Evolutionary conservation across 2,329 filamentous ascomycete species (phyloP).

Genomic region (Pezicula rhizophila): DNA sequence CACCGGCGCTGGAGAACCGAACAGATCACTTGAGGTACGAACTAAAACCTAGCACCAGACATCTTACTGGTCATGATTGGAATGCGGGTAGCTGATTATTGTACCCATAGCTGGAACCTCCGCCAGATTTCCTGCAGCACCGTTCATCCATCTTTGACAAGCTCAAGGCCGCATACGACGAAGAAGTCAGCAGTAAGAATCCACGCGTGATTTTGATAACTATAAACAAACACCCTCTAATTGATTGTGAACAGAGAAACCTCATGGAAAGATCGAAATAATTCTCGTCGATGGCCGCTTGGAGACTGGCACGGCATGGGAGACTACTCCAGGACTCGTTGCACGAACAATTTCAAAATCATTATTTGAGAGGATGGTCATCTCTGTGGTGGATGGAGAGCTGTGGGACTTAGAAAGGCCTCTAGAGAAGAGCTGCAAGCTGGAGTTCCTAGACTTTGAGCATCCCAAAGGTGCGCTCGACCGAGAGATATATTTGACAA

Average conservation of each 20-base stretch:
- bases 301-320: neutral
- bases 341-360: neutral
- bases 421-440: conserved; percentile 73
- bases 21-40: too few relatives aligned
- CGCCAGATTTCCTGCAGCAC: neutral
- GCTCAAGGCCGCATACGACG: neutral
- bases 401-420: conserved; percentile 88
- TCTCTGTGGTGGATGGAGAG: conserved; percentile 34
- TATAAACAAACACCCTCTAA: too few relatives aligned
- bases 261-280: neutral
- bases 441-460: conserved; percentile 76
- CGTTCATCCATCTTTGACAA: neutral
- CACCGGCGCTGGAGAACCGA: too few relatives aligned
- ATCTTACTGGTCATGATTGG: neutral
- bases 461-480: too few relatives aligned
- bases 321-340: neutral
- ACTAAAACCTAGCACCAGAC: too few relatives aligned
- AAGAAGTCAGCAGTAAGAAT: neutral
- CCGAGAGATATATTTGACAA: too few relatives aligned
- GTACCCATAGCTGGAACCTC: neutral
- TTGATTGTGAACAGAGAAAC: too few relatives aligned
- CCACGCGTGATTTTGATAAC: too few relatives aligned
- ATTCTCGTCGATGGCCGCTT: neutral
- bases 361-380: neutral
- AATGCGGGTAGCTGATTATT: neutral